These are phyloP conservation scores for Paraphaeosphaeria sporulosa DNA, from an alignment of 2,329 filamentous ascomycete species.

Conservation along the genomic window DNA sequence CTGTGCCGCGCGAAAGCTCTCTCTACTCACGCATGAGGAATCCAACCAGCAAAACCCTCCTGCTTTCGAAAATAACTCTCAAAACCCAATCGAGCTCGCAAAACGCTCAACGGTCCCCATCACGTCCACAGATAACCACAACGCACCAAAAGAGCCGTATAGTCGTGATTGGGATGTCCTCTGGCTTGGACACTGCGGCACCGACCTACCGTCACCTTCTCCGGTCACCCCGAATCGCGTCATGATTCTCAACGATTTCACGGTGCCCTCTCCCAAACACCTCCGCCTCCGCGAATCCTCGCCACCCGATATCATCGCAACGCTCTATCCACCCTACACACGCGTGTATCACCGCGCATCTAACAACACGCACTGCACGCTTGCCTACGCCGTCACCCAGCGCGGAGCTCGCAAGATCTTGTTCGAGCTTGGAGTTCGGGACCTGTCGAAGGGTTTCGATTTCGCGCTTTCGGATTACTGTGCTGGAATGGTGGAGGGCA, in stretches of 20 bases:
- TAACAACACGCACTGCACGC: constrained; percentile 30
- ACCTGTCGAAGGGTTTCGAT: constrained; percentile 35
- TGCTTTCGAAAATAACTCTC: constrained; percentile 12
- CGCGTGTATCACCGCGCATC: constrained; percentile 28
- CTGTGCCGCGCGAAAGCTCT: constrained; percentile 21
- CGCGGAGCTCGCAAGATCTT: constrained; percentile 36
- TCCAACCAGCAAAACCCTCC: constrained; percentile 6
- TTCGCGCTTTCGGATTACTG: constrained; percentile 34
- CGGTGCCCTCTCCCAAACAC: constrained; percentile 28
- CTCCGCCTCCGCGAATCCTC: constrained; percentile 29
- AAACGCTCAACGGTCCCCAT: constrained; percentile 24
- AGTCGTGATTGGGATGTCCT: constrained; percentile 49
- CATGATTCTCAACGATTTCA: constrained; percentile 26
- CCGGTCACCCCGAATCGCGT: constrained; percentile 26
- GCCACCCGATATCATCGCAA: constrained; percentile 26
- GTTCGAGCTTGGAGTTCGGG: constrained; percentile 36
- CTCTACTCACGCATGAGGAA: constrained; percentile 16
- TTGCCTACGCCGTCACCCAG: constrained; percentile 38
- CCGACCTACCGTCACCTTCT: constrained; percentile 27
- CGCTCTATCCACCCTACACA: constrained; percentile 30
- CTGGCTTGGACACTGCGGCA: constrained; percentile 51
- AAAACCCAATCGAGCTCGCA: constrained; percentile 20
- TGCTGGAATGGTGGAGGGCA: constrained; percentile 22
- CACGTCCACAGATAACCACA: constrained; percentile 3
- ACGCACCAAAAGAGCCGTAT: constrained; percentile 31